These are phyloP conservation scores for Hyphodiscus sp. DNA, from an alignment of 2,329 filamentous ascomycete species.

Conservation along the genomic window DNA sequence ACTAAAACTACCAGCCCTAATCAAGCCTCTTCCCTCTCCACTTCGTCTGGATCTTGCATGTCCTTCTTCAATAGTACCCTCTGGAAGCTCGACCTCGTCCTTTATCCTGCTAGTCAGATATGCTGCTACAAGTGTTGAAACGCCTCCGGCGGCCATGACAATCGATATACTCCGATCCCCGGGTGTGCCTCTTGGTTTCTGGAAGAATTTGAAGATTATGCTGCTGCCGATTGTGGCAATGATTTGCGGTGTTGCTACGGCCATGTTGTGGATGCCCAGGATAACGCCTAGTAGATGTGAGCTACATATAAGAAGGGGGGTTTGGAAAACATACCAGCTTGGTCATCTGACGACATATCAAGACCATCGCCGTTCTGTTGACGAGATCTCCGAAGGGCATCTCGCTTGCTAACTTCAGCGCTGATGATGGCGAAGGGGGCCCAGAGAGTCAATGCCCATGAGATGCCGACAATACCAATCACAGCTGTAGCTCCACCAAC, in stretches of 20 bases:
- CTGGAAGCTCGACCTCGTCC: constrained; percentile 26
- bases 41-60: constrained; percentile 5
- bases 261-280: constrained; percentile 91
- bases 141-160: constrained; percentile 77
- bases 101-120: constrained; percentile 43
- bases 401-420: constrained; percentile 79
- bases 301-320: neutral
- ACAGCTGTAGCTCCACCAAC: constrained; percentile 68
- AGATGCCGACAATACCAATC: constrained; percentile 77
- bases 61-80: constrained; percentile 10
- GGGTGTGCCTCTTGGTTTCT: constrained; percentile 78
- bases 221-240: constrained; percentile 81
- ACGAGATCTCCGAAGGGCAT: constrained; percentile 54
- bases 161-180: constrained; percentile 84
- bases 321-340: constrained; percentile 4
- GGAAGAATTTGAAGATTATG: constrained; percentile 74
- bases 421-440: constrained; percentile 93
- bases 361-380: constrained; percentile 4
- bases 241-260: constrained; percentile 86
- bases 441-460: constrained; percentile 91
- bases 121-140: constrained; percentile 70
- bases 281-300: constrained; percentile 53
- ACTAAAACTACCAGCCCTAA: constrained; percentile 11
- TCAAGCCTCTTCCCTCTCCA: constrained; percentile 4
- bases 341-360: constrained; percentile 13